phyloP scores from a whole-genome alignment of 2,329 filamentous ascomycete species.

The Stemphylium lycopersici region DNA sequence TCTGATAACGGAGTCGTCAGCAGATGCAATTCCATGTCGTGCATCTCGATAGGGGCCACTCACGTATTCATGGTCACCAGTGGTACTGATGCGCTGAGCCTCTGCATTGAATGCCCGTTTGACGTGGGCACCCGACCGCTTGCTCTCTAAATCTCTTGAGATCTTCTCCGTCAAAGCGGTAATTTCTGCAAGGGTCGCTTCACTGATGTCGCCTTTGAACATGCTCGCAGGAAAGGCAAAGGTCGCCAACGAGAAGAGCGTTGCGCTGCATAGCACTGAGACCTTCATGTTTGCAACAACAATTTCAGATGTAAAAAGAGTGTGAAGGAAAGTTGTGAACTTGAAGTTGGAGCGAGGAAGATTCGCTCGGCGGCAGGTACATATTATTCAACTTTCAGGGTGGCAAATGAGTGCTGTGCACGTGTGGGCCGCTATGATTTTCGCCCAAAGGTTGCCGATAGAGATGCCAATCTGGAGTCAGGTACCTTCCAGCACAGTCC shows the following conservation, averaged over 20 bases:
- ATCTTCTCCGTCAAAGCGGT: constrained; percentile 19
- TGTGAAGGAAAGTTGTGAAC: constrained; percentile 1
- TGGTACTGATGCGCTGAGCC: constrained; percentile 19
- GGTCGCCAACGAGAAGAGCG: constrained; percentile 15
- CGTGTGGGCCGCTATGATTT: neutral
- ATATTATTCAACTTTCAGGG: constrained; percentile 1
- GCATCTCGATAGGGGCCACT: neutral
- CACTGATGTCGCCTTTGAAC: constrained; percentile 18
- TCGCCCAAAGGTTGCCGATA: constrained; percentile 1
- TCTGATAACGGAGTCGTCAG: constrained; percentile 5
- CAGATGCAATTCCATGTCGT: neutral
- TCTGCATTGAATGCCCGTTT: constrained; percentile 20
- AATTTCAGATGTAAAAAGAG: constrained; percentile 1
- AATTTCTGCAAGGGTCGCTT: constrained; percentile 15
- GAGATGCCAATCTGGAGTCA: constrained; percentile 4
- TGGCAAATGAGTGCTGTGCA: neutral
- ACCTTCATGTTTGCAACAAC: constrained; percentile 14
- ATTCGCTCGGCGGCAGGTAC: neutral
- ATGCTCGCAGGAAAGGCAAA: constrained; percentile 21
- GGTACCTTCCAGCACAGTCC: neutral
- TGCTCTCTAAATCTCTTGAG: constrained; percentile 10
- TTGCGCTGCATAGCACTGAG: constrained; percentile 16
- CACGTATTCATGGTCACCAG: constrained; percentile 19
- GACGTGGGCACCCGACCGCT: constrained; percentile 7
- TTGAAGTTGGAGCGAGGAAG: neutral